These are phyloP conservation scores for Raphanus raphanistrum DNA, from an alignment of 345 rosid species.

Conservation along the genomic window DNA sequence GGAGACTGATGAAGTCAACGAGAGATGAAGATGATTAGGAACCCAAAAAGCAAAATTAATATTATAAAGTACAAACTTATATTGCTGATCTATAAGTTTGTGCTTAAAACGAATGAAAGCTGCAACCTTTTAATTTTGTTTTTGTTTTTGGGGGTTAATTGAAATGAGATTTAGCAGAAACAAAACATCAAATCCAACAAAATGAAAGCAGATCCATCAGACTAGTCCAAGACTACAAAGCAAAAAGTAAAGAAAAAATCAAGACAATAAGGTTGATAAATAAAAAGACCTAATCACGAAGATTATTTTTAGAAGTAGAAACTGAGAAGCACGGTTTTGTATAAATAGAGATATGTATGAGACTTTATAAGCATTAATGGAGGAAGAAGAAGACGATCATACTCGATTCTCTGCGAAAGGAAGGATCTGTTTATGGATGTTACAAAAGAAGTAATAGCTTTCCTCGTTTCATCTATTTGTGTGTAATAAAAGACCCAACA, in stretches of 20 bases:
- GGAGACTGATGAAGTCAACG: slow-evolving; percentile 2
- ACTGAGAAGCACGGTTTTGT: neutral
- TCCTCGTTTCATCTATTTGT: neutral
- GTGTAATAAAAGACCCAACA: neutral
- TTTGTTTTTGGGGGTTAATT: neutral
- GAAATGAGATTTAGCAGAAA: neutral
- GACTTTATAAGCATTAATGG: neutral
- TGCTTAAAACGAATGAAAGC: neutral
- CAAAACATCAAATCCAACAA: neutral
- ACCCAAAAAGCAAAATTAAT: neutral
- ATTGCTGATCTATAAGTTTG: neutral
- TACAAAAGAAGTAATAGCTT: neutral
- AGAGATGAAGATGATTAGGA: neutral
- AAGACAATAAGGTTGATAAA: neutral
- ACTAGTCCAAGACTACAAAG: neutral
- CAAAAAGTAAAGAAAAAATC: neutral
- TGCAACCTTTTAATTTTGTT: neutral
- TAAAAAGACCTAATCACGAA: neutral
- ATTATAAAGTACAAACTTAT: neutral
- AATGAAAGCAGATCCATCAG: neutral
- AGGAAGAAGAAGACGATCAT: neutral
- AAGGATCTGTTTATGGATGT: neutral
- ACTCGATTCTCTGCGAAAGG: neutral
- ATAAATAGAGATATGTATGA: neutral
- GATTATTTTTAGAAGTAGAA: neutral